phyloP scores from a whole-genome alignment of 345 rosid species.

The Gossypium sturtianum region DNA sequence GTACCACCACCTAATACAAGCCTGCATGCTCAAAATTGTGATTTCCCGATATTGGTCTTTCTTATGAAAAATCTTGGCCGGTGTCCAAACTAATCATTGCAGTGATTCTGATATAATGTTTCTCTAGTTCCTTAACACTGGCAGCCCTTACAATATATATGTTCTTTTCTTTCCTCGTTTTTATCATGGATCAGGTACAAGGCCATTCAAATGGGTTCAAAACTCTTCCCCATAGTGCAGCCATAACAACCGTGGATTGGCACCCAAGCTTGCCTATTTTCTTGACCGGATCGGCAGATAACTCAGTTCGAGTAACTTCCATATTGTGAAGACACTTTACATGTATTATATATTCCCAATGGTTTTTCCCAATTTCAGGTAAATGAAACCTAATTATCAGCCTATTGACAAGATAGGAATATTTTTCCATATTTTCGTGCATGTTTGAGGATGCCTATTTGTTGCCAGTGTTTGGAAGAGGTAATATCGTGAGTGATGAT shows the following conservation, averaged over 20 bases:
- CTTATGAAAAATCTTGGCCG: neutral
- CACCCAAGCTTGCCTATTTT: slow-evolving; percentile 64
- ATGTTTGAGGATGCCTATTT: neutral
- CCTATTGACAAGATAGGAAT: too few relatives aligned
- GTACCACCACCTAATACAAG: neutral
- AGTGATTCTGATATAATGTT: neutral
- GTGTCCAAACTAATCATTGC: neutral
- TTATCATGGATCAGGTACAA: slow-evolving; percentile 34
- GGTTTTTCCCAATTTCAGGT: neutral
- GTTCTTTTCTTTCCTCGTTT: neutral
- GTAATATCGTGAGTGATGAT: neutral
- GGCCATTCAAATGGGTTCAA: slow-evolving; percentile 42
- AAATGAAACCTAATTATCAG: neutral
- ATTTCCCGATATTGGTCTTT: neutral
- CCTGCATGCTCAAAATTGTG: neutral
- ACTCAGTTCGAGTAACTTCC: slow-evolving; percentile 61
- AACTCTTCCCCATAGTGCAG: slow-evolving; percentile 57
- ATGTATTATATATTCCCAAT: too few relatives aligned
- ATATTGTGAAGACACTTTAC: slow-evolving; percentile 17
- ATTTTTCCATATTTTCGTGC: neutral
- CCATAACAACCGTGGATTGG: slow-evolving; percentile 68
- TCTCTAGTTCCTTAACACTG: neutral
- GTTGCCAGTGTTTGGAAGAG: neutral
- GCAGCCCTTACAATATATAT: neutral
- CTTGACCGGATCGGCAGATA: slow-evolving; percentile 67